Percentiles rank a stretch among this genome's conserved stretches.
Conservation (phyloP, 106 monocot genomes). For the Iris macrosiphon region DNA sequence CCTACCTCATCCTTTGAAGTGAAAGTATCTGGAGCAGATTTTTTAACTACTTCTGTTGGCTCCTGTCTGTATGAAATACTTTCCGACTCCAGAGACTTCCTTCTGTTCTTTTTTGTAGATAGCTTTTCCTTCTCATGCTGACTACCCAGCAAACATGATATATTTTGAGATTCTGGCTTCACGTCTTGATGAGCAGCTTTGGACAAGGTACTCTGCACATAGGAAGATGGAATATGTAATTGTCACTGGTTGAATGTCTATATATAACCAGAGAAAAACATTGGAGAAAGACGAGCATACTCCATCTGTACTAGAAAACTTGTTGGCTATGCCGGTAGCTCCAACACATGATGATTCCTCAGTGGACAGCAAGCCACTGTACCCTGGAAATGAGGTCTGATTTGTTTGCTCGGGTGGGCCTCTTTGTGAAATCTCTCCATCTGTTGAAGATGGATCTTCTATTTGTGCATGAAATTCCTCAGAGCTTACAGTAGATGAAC, state of each 20-base stretch:
- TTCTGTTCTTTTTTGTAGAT: conserved; percentile 1
- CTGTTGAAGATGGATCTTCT: conserved; percentile 16
- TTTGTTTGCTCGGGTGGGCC: conserved; percentile 4
- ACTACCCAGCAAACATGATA: conserved; percentile 1
- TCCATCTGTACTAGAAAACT: conserved; percentile 5
- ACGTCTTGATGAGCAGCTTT: background rate
- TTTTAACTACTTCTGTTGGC: too few species aligned
- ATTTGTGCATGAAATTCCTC: conserved; percentile 1
- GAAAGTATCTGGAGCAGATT: conserved; percentile 3
- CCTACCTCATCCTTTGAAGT: conserved; percentile 10
- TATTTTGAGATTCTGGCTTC: conserved; percentile 3
- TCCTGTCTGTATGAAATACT: conserved; percentile 1
- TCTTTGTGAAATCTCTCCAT: conserved; percentile 7
- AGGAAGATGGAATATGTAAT: background rate
- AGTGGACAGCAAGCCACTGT: conserved; percentile 6
- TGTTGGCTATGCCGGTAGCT: conserved; percentile 1
- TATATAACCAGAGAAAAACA: background rate
- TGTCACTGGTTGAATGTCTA: background rate
- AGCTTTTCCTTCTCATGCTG: conserved; percentile 17
- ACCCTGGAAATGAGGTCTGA: conserved; percentile 3
- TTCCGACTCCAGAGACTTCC: background rate
- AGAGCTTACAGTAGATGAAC: conserved; percentile 1
- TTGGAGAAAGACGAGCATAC: conserved; percentile 8
- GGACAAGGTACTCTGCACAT: conserved; percentile 2
- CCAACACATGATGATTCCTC: conserved; percentile 5